Conservation (phyloP, 805 yeast genomes). For the Candida chauliodis region DNA sequence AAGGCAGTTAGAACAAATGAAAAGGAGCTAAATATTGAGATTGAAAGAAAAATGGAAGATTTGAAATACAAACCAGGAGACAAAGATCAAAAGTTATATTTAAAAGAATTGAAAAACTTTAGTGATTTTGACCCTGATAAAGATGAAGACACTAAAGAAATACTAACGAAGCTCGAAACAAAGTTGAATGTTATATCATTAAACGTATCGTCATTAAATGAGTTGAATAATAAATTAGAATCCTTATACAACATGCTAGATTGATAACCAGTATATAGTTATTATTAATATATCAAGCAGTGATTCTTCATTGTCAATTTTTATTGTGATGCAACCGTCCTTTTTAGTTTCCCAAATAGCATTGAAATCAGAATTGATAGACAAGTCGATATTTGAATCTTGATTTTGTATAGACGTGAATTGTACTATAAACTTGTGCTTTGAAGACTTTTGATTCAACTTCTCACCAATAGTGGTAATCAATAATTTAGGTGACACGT, state of each 20-base stretch:
- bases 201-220: slow-evolving; percentile 11
- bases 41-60: slow-evolving; percentile 9
- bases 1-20: slow-evolving; percentile 16
- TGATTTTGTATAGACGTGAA: slow-evolving; percentile 29
- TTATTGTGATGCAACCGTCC: slow-evolving; percentile 50
- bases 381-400: slow-evolving; percentile 16
- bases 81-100: neutral
- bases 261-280: slow-evolving; percentile 19
- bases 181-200: slow-evolving; percentile 15
- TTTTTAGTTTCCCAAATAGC: slow-evolving; percentile 54
- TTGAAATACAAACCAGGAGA: slow-evolving; percentile 2
- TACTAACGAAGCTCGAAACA: slow-evolving; percentile 14
- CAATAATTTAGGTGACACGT: slow-evolving; percentile 16
- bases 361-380: slow-evolving; percentile 40
- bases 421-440: slow-evolving; percentile 54
- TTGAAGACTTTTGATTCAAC: slow-evolving; percentile 45
- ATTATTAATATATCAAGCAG: slow-evolving; percentile 8
- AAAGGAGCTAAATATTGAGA: slow-evolving; percentile 14
- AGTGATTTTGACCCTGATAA: slow-evolving; percentile 15
- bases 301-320: slow-evolving; percentile 14
- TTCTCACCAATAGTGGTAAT: slow-evolving; percentile 28
- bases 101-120: neutral
- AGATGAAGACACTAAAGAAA: slow-evolving; percentile 16
- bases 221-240: slow-evolving; percentile 19
- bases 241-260: slow-evolving; percentile 15